Evolutionary conservation across 2,329 filamentous ascomycete species (phyloP).

Genomic region (Neodidymelliopsis sp.): DNA sequence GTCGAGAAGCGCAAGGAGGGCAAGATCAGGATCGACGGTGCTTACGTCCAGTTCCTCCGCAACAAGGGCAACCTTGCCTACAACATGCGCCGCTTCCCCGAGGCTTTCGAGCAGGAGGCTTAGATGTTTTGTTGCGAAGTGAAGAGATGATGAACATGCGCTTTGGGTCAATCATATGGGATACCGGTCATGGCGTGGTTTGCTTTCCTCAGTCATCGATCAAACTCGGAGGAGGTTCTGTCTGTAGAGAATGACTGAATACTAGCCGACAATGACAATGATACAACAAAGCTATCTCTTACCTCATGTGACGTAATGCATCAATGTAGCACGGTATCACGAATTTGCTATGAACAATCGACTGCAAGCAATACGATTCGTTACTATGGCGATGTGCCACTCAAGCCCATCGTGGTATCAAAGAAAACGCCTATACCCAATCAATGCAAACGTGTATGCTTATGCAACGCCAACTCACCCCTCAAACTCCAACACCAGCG

Average conservation of each 20-base stretch:
- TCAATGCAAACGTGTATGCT: conserved; percentile 1
- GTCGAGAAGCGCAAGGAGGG: conserved; percentile 92
- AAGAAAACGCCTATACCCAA: conserved; percentile 12
- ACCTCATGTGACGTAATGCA: conserved; percentile 6
- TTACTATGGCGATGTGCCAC: not conserved
- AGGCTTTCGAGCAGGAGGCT: conserved; percentile 71
- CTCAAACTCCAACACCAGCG: conserved; percentile 43
- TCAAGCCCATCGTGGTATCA: not conserved
- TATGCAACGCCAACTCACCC: too few relatives aligned
- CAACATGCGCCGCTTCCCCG: conserved; percentile 95
- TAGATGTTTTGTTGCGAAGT: conserved; percentile 34
- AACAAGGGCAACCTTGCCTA: conserved; percentile 85
- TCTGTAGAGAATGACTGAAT: conserved; percentile 40
- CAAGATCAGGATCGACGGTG: conserved; percentile 95
- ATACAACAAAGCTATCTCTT: conserved; percentile 27
- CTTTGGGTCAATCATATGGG: conserved; percentile 42
- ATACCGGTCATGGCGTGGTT: conserved; percentile 49
- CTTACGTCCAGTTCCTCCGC: conserved; percentile 98
- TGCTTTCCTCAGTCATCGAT: conserved; percentile 47
- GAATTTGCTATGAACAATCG: too few relatives aligned
- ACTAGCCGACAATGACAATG: conserved; percentile 45
- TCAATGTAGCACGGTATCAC: too few relatives aligned
- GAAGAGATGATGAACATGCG: conserved; percentile 40
- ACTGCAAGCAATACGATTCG: not conserved
- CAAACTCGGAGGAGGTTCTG: conserved; percentile 37